Evolutionary conservation across 163 green algal species (phyloP).

Genomic region (Scenedesmus sp.): DNA sequence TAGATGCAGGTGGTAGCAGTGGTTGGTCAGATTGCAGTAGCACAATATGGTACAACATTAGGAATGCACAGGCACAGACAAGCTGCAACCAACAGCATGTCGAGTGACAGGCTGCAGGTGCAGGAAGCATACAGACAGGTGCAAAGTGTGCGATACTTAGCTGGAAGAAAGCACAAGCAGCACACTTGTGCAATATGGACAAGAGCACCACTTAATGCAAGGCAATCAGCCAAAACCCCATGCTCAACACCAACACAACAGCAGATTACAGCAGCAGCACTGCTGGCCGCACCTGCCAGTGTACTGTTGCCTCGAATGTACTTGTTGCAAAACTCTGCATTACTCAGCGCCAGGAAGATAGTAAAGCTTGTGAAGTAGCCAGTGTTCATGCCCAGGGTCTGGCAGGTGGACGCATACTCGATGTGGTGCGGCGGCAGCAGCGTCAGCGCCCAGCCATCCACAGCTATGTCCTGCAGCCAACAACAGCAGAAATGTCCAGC

Average conservation of each 20-base stretch:
- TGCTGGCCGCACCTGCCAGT: conserved; percentile 44
- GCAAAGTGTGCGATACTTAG: too few species aligned
- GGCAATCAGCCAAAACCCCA: background rate
- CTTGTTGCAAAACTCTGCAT: conserved; percentile 65
- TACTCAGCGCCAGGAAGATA: conserved; percentile 93
- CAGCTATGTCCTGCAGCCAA: conserved; percentile 91
- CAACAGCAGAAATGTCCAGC: background rate
- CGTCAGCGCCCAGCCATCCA: conserved; percentile 97
- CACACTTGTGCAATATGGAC: too few species aligned
- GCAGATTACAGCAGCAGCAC: background rate
- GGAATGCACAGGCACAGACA: background rate
- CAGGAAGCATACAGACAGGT: too few species aligned
- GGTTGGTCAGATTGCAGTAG: background rate
- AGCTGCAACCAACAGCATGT: background rate
- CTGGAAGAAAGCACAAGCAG: too few species aligned
- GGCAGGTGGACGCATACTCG: conserved; percentile 92
- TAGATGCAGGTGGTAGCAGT: background rate
- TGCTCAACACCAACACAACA: background rate
- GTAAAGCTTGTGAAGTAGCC: conserved; percentile 97
- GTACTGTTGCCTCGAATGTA: conserved; percentile 55
- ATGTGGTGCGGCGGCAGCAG: conserved; percentile 91
- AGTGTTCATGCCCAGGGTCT: conserved; percentile 94
- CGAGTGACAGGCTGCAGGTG: too few species aligned
- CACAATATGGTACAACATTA: background rate
- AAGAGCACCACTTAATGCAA: background rate